Base-by-base conservation (phyloP, 139 green algal genomes). In the Coccomyxa sp. region DNA sequence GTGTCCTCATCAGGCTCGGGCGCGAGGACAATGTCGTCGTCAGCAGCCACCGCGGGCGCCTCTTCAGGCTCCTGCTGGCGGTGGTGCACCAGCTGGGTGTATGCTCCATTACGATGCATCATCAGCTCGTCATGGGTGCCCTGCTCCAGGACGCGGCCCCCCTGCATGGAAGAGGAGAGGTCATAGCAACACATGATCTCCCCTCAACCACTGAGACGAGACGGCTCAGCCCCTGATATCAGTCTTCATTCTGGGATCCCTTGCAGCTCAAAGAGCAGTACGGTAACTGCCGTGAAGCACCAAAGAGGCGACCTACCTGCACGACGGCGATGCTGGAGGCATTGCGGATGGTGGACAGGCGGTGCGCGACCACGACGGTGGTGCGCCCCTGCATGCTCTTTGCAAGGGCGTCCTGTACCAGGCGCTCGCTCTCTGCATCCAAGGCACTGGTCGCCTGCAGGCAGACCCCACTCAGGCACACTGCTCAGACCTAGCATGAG, bases 311-410 rank as follows among this genome's bases (percentile, higher is more conserved):
- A 22, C 86, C 86, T 34, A 68, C 31, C 69, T 90, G 83, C 50
- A 96, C 84, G 5, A 96, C 92, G 2, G 93, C 89, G 71, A 98
- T 98, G 40, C 73, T 83, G 88, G 97, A 83, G 22, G 93, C 91
- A 58, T 92, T 82, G 29, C 87, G 81, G 68, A 98, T 91, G 41
- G 95, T 98, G 77, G 81, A 89, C 70, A 98, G 84, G 33, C 93
- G 85, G 84, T 98, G 95, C 6, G 95, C 95, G 39, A 98, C 91
- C 55, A 98, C 88, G 12, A 98, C 73, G 4, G 86, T 96, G n/a
- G 95, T 98, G 70, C 94, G 86, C 33, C 86, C 87, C 31, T 69
- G 70, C 87, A 93, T 91, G 39, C 92, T 81, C 33, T 76, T 41
- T 55, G 93, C 90, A 36, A 95, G 86, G 7, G 90, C 88, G 10